Percentiles rank a stretch among this genome's conserved stretches.
Evolutionary conservation across 305 asterid genomes (phyloP).

Genomic region (Fraxinus floribunda): DNA sequence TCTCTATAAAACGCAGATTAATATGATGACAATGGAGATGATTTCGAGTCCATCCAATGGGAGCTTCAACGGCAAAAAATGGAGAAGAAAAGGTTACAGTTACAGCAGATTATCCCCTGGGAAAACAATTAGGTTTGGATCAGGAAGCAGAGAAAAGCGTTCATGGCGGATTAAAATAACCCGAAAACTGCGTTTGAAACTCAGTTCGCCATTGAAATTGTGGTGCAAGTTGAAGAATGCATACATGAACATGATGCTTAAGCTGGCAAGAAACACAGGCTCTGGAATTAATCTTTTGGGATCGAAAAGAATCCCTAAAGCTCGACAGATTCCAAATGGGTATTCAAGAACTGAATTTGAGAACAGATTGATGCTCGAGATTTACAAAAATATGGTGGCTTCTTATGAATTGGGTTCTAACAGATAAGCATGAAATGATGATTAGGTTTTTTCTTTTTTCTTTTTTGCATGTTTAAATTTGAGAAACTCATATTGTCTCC

Average conservation of each 20-base stretch:
- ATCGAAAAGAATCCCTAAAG: slow-evolving; percentile 15
- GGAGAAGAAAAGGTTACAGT: background rate
- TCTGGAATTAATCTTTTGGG: slow-evolving; percentile 6
- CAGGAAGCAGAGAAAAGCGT: slow-evolving; percentile 13
- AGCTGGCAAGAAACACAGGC: slow-evolving; percentile 25
- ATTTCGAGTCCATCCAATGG: background rate
- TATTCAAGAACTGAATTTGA: slow-evolving; percentile 27
- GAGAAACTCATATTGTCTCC: background rate
- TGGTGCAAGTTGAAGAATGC: slow-evolving; percentile 57
- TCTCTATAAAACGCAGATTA: background rate
- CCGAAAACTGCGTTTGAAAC: slow-evolving; percentile 44
- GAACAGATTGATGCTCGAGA: slow-evolving; percentile 15
- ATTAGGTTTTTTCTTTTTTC: no score
- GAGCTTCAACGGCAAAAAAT: background rate
- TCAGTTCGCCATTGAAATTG: slow-evolving; percentile 42
- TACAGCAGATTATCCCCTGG: background rate
- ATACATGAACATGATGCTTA: slow-evolving; percentile 52
- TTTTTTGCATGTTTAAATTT: background rate
- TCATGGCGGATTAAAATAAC: slow-evolving; percentile 41
- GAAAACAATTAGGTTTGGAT: background rate
- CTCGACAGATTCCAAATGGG: slow-evolving; percentile 18
- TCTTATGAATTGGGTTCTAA: background rate
- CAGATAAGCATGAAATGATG: background rate
- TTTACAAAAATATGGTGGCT: background rate
- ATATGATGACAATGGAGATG: background rate